Base-by-base conservation (phyloP, 169 alveolate species). In the Plasmodium cynomolgi region DNA sequence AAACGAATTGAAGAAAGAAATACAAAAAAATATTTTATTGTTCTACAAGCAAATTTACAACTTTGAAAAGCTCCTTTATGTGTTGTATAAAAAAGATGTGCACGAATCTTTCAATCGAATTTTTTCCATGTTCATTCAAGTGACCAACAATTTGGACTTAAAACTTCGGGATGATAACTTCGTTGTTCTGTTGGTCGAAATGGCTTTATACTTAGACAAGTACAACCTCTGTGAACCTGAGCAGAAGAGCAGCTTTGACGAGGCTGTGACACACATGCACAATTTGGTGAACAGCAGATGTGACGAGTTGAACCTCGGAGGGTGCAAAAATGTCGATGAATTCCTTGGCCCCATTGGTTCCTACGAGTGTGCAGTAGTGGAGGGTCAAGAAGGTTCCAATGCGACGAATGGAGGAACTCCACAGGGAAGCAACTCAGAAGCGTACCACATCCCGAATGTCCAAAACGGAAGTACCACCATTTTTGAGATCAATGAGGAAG, bases 161-260 rank as follows among this genome's bases (percentile, higher is more conserved):
- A 58, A 54, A 31, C 17, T 86, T 9, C 58, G 50, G 31, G 93
- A 77, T 33, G 93, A 86, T 77, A 86, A 86, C 33, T 23, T 86
- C n/a, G 85, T 86, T 29, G 50, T 56, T 17, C 50, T 86, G 7
- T 17, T 86, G 34, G 93, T 86, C 9, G 93, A 86, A 86, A 86
- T 86, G 93, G 86, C 93, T 1, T 79, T 86, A 54, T 86, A 75
- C 33, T 5, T 86, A 34, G 93, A 86, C 71, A 74, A 86, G 62
- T 29, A 33, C 23, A 26, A 86, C 20, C 56, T 84, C 23, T 84
- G 73, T 44, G 29, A 84, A 73, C 7, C 26, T 72, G 92, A 34
- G 58, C 17, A 84, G 39, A 84, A 39, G 26, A 20, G 77, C 34
- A n/a, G 41, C 15, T n/a, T 75, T n/a, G 81, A 83, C 72, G 33